Percentiles rank a stretch among this genome's conserved stretches.
Conservation (phyloP, 495 filamentous ascomycete species). For the Pseudoneurospora amorphoporcata region DNA sequence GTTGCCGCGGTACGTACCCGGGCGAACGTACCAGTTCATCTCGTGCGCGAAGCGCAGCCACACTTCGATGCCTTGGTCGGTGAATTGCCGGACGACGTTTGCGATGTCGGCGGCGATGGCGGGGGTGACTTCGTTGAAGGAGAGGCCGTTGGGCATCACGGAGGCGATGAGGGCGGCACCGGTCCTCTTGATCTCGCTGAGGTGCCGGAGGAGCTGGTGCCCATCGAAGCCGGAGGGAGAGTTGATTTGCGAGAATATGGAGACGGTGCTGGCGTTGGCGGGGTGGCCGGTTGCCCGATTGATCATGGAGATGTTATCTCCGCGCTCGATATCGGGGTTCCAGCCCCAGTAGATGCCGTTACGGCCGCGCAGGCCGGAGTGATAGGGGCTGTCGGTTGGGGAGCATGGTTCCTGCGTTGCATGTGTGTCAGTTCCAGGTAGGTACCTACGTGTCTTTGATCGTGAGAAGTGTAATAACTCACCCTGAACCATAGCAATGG, state of each 20-base stretch:
- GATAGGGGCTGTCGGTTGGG: neutral
- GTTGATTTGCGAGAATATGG: slow-evolving; percentile 3
- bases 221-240: slow-evolving; percentile 3
- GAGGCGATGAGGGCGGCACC: slow-evolving; percentile 1
- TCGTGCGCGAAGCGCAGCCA: slow-evolving; percentile 10
- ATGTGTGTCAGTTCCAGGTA: neutral
- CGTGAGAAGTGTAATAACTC: neutral
- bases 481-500: neutral
- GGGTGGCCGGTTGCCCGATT: neutral
- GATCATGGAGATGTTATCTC: slow-evolving; percentile 1
- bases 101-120: slow-evolving; percentile 3
- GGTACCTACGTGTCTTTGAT: neutral
- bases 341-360: slow-evolving; percentile 8
- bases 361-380: neutral
- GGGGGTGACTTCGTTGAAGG: slow-evolving; percentile 2
- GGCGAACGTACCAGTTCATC: slow-evolving; percentile 7
- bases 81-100: slow-evolving; percentile 2
- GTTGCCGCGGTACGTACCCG: slow-evolving; percentile 4
- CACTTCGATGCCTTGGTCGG: slow-evolving; percentile 6
- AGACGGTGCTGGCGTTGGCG: neutral
- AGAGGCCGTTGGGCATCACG: slow-evolving; percentile 6
- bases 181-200: neutral
- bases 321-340: neutral
- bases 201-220: neutral
- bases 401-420: slow-evolving; percentile 3